These are phyloP conservation scores for Alternaria brassicicola DNA, from an alignment of 2,329 filamentous ascomycete species.

Conservation along the genomic window DNA sequence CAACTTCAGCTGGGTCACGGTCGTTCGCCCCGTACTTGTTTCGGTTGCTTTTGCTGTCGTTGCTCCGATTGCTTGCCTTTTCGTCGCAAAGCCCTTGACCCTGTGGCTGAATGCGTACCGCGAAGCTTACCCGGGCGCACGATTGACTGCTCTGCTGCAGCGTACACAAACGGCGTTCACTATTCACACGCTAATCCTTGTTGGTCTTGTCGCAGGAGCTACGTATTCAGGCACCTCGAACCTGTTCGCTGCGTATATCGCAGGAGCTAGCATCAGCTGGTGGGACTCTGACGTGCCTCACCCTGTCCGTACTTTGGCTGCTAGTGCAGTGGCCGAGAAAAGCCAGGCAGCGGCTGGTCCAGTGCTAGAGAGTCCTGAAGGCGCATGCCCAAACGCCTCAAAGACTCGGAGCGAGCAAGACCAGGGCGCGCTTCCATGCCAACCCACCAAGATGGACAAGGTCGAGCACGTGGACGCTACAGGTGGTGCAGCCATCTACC, in stretches of 20 bases:
- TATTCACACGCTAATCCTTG: conserved; percentile 58
- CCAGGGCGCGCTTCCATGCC: neutral
- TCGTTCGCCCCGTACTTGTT: conserved; percentile 60
- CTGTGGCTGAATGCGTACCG: conserved; percentile 43
- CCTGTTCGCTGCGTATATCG: conserved; percentile 65
- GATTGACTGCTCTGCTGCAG: conserved; percentile 33
- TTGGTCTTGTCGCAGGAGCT: conserved; percentile 58
- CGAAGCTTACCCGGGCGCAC: conserved; percentile 20
- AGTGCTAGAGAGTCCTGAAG: neutral
- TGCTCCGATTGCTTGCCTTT: conserved; percentile 57
- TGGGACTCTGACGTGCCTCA: conserved; percentile 57
- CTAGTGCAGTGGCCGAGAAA: neutral
- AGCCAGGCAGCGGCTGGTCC: neutral
- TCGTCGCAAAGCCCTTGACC: conserved; percentile 54
- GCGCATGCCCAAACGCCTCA: neutral
- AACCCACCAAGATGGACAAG: neutral
- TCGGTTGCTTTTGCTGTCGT: conserved; percentile 60
- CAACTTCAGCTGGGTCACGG: conserved; percentile 49
- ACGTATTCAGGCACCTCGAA: conserved; percentile 68
- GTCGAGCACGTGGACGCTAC: conserved; percentile 7
- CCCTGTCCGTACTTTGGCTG: conserved; percentile 1
- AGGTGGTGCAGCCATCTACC: conserved; percentile 48
- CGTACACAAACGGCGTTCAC: conserved; percentile 50
- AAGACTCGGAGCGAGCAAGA: neutral
- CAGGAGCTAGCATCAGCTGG: conserved; percentile 65